Evolutionary conservation across 83 land plant genomes (phyloP), one percentile per base, ranked within the genome.

Genomic region (Thuja plicata): DNA sequence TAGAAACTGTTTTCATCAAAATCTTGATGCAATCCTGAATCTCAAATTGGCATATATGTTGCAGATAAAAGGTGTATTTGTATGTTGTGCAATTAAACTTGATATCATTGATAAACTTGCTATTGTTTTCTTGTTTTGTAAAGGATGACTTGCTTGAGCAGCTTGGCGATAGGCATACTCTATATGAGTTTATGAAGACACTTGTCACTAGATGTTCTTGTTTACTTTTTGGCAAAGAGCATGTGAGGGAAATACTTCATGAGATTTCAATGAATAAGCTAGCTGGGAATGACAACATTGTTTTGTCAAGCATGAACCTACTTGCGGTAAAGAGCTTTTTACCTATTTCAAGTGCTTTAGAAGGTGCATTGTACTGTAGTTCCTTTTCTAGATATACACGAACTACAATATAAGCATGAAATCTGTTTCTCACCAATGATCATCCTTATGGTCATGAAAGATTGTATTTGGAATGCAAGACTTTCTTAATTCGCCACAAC

Each of bases 91-190:
- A 30, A 45, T 13, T 15, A 43, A 43, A 45, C 86, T n/a, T n/a
- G n/a, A n/a, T n/a, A n/a, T n/a, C n/a, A n/a, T n/a, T n/a, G n/a
- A n/a, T 15, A 43, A 43, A 45, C 86, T 87, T 87, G 17, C 38
- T 57, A 1, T 52, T 19, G 34, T 52, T 86, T 45, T 86, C 19
- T 32, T 48, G 19, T 87, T 60, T 50, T 86, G 79, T 91, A 88
- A 88, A 95, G 95, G 97, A 93, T 87, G 94, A 95, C 48, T 89
- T 95, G 86, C 93, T 95, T 50, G 94, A 78, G 84, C 92, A 89
- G 35, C 90, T 95, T 86, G 95, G 94, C 46, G 93, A 92, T 54
- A 93, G 90, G 66, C 97, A 94, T 81, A 93, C 90, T 35, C 91
- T 93, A 13, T 90, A 90, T 88, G 94, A 93, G 84, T 95, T 95